Conservation (phyloP, 805 yeast genomes). For the Saccharomycodes ludwigii region DNA sequence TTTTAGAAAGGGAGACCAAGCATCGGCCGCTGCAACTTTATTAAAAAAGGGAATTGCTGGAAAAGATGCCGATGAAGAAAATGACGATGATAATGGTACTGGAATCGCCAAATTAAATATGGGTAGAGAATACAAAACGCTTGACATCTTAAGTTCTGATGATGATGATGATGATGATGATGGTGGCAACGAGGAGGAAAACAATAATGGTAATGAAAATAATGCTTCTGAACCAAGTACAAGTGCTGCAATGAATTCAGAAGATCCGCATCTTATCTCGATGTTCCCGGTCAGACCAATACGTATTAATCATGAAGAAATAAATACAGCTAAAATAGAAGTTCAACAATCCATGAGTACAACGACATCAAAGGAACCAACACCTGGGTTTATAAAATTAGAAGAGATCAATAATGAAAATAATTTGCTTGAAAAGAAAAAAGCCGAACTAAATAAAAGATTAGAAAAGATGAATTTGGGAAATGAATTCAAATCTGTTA, state of each 20-base stretch:
- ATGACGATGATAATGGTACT: conserved; percentile 15
- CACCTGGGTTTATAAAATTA: conserved; percentile 12
- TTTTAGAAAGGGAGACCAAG: too few species aligned
- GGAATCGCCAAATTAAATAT: conserved; percentile 41
- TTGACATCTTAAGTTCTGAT: conserved; percentile 16
- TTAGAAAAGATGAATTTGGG: conserved; percentile 18
- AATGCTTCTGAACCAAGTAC: too few species aligned
- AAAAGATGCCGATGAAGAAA: conserved; percentile 28
- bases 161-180: conserved; percentile 12
- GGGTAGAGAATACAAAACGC: conserved; percentile 46
- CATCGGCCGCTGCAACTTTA: conserved; percentile 17
- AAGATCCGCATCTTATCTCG: conserved; percentile 28
- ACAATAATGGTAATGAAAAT: background rate
- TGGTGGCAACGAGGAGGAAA: conserved; percentile 4
- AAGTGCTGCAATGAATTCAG: too few species aligned
- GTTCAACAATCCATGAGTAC: conserved; percentile 19
- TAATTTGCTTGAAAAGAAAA: conserved; percentile 14
- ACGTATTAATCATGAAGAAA: conserved; percentile 35
- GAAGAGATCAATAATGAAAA: conserved; percentile 9
- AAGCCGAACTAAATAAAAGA: conserved; percentile 17
- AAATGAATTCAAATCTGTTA: conserved; percentile 20
- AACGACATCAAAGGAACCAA: conserved; percentile 16
- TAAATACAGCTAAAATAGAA: conserved; percentile 22
- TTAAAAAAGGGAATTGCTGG: conserved; percentile 16
- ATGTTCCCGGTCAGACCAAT: conserved; percentile 64